Conservation (phyloP, 306 rosid genomes). For the Pyrus communis region DNA sequence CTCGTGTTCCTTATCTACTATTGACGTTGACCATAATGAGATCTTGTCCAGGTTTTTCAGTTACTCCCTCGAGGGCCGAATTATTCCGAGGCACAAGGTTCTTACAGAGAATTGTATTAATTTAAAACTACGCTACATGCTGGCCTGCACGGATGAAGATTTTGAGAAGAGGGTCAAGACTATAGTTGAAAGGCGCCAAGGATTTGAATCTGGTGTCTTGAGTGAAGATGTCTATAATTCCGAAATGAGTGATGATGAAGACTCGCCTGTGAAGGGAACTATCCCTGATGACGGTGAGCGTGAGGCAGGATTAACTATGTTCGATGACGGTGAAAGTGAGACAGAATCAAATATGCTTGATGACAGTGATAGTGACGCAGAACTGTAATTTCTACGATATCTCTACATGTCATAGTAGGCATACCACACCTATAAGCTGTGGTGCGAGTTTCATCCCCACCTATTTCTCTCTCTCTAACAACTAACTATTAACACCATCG, state of each 20-base stretch:
- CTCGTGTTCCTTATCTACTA: neutral
- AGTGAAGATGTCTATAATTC: slow-evolving; percentile 15
- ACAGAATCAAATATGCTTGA: slow-evolving; percentile 1
- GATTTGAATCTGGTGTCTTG: slow-evolving; percentile 38
- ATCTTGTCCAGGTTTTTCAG: slow-evolving; percentile 64
- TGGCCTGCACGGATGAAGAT: slow-evolving; percentile 66
- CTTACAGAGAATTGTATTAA: slow-evolving; percentile 62
- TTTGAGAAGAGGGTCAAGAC: slow-evolving; percentile 55
- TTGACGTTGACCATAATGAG: slow-evolving; percentile 1
- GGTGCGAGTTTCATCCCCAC: too few relatives aligned
- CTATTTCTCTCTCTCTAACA: too few relatives aligned
- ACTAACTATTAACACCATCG: too few relatives aligned
- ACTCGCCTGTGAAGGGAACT: slow-evolving; percentile 1
- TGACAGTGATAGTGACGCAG: neutral
- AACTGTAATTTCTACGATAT: neutral
- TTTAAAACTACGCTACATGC: slow-evolving; percentile 74
- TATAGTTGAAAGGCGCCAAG: slow-evolving; percentile 41
- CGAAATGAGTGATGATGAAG: slow-evolving; percentile 6
- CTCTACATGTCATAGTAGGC: neutral
- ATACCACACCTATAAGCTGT: neutral
- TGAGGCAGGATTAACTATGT: slow-evolving; percentile 1
- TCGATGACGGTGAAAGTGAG: slow-evolving; percentile 5
- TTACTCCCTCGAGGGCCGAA: slow-evolving; percentile 82
- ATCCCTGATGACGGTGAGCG: neutral
- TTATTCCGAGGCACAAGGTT: slow-evolving; percentile 84